Evolutionary conservation across 176 grass and related monocot species (phyloP).

Genomic region (Aegilops speltoides): DNA sequence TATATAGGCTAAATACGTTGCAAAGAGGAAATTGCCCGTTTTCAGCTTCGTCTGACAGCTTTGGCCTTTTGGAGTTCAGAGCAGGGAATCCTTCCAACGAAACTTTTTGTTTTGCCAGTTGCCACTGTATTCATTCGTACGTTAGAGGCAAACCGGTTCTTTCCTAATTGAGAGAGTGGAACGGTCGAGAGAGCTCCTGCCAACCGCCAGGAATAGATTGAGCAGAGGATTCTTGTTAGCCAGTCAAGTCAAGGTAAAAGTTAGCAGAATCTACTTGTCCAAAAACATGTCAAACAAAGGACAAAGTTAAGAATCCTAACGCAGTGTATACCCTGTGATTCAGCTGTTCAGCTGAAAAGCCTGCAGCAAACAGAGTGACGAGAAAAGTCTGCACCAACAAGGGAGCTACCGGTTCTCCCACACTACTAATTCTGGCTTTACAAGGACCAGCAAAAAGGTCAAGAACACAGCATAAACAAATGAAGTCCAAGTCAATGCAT

Average conservation of each 20-base stretch:
- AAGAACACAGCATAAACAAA: not conserved
- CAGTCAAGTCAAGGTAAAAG: not conserved
- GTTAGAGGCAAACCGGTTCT: not conserved
- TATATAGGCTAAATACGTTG: no score
- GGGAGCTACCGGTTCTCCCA: not conserved
- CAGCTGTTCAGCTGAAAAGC: not conserved
- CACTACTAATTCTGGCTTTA: not conserved
- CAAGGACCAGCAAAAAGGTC: not conserved
- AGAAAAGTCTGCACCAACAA: not conserved
- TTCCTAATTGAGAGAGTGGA: not conserved
- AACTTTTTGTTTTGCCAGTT: not conserved
- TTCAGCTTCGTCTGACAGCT: not conserved
- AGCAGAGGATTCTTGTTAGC: constrained; percentile 19
- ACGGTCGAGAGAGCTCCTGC: not conserved
- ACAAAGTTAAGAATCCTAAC: not conserved
- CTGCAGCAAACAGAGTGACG: not conserved
- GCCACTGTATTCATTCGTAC: not conserved
- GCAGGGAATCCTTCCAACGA: not conserved
- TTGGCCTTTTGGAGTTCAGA: not conserved
- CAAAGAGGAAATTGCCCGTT: not conserved
- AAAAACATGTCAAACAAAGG: no score
- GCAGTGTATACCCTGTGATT: not conserved
- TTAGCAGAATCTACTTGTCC: not conserved
- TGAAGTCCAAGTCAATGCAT: not conserved
- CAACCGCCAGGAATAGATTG: constrained; percentile 4